Evolutionary conservation across 768 basidiomycete species (phyloP).

Genomic region (Pleurotus cornucopiae): DNA sequence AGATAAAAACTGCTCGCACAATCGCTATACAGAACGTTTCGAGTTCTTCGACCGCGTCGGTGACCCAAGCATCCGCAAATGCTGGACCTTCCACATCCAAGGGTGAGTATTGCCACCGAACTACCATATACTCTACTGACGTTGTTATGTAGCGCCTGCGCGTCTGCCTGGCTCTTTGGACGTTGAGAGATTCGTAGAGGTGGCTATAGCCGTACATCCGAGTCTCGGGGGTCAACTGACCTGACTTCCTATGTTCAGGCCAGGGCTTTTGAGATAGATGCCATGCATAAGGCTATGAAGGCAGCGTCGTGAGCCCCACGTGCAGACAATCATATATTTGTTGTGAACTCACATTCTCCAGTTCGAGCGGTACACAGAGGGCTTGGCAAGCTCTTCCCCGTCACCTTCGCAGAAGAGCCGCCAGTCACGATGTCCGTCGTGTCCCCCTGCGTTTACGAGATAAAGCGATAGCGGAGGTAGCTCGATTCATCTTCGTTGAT

Average conservation of each 20-base stretch:
- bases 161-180: slow-evolving; percentile 73
- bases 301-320: slow-evolving; percentile 52
- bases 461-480: slow-evolving; percentile 77
- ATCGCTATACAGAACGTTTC: slow-evolving; percentile 54
- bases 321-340: not conserved
- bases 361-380: slow-evolving; percentile 68
- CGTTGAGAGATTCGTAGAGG: slow-evolving; percentile 87
- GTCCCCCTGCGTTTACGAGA: slow-evolving; percentile 82
- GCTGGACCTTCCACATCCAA: slow-evolving; percentile 41
- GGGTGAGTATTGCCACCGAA: slow-evolving; percentile 28
- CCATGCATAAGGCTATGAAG: slow-evolving; percentile 88
- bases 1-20: slow-evolving; percentile 56
- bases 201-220: slow-evolving; percentile 20
- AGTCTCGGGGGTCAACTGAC: not conserved
- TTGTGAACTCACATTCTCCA: slow-evolving; percentile 21
- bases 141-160: slow-evolving; percentile 38
- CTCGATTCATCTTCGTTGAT: not conserved
- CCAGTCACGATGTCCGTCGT: slow-evolving; percentile 90
- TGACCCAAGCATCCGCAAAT: slow-evolving; percentile 18
- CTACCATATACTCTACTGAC: not conserved
- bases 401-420: slow-evolving; percentile 86
- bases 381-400: slow-evolving; percentile 93
- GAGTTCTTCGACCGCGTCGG: slow-evolving; percentile 12
- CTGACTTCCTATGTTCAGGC: slow-evolving; percentile 42
- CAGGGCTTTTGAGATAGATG: slow-evolving; percentile 82